Conservation (phyloP, 2,329 filamentous ascomycete genomes). For the Blastomyces emzantsi region DNA sequence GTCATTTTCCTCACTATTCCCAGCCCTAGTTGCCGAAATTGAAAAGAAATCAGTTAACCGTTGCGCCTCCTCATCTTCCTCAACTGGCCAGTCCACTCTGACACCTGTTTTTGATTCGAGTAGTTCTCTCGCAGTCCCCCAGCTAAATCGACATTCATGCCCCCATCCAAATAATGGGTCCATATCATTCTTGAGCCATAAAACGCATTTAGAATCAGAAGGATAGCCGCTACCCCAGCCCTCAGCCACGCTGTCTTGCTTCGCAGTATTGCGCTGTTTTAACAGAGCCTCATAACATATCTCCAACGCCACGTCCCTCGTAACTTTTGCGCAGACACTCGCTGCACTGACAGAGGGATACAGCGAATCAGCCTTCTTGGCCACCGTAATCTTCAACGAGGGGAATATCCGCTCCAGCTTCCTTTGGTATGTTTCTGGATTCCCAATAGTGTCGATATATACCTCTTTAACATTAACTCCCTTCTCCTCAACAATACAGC, state of each 20-base stretch:
- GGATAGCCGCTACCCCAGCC: conserved; percentile 92
- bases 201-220: conserved; percentile 68
- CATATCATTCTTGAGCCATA: conserved; percentile 79
- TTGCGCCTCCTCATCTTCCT: conserved; percentile 59
- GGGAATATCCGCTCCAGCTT: conserved; percentile 80
- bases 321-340: conserved; percentile 93
- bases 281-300: conserved; percentile 56
- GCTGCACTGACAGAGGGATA: conserved; percentile 92
- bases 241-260: conserved; percentile 29
- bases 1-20: conserved; percentile 46
- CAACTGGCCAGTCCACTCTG: conserved; percentile 74
- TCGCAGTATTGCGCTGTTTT: conserved; percentile 26
- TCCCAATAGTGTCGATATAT: conserved; percentile 91
- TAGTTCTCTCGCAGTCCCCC: conserved; percentile 92
- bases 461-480: conserved; percentile 82
- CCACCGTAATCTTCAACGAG: conserved; percentile 62
- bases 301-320: conserved; percentile 80
- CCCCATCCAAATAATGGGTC: conserved; percentile 95
- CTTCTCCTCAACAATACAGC: conserved; percentile 57
- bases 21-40: conserved; percentile 27
- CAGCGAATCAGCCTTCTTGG: conserved; percentile 85
- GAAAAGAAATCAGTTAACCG: conserved; percentile 66
- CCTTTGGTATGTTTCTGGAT: conserved; percentile 71
- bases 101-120: conserved; percentile 64
- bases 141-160: conserved; percentile 84